Base-by-base conservation (phyloP, 768 basidiomycete species). In the Atractiella rhizophila region DNA sequence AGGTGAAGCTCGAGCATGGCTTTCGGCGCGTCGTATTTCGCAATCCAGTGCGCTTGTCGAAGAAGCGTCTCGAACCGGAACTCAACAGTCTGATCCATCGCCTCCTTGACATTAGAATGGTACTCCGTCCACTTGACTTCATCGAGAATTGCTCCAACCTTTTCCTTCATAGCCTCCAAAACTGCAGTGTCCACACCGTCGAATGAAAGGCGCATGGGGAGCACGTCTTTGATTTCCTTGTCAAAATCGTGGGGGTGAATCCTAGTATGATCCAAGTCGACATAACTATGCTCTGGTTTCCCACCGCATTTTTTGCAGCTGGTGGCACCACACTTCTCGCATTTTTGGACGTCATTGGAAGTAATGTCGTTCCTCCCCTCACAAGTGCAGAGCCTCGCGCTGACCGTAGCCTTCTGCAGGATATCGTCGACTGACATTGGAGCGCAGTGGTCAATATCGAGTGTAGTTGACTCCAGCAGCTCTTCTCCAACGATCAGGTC, bases 301-400 rank as follows among this genome's bases (percentile, higher is more conserved):
- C 82, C 83, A 30, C 78, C 79, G 54, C 83, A 88, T 55, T 74
- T 74, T 48, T 67, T 66, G 62, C 86, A 94, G 26, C 76, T 73
- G 12, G 79, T 69, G 8, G 70, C 68, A 5, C 68, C 69, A 53
- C 86, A 94, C 44, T 81, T 77, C 12, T 54, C 46, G 57, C 86
- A 94, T 10, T 66, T 67, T 28, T 68, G 66, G 28, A 86, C 60
- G 26, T 66, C 63, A 26, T 71, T 65, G 9, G 64, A 66, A 1
- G 80, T 76, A 52, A 83, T 72, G 46, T 69, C 74, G 28, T 70
- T 65, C 9, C 79, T 75, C 3, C 85, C 86, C 59, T 94, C 86
- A 54, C 86, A 94, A n/a, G 67, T 60, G 55, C 86, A 94, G 23
- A 83, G 69, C 21, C 86, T 70, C 13, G 71, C 66, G 48, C 77